phyloP scores from a whole-genome alignment of 306 rosid species.

The Vigna mungo region DNA sequence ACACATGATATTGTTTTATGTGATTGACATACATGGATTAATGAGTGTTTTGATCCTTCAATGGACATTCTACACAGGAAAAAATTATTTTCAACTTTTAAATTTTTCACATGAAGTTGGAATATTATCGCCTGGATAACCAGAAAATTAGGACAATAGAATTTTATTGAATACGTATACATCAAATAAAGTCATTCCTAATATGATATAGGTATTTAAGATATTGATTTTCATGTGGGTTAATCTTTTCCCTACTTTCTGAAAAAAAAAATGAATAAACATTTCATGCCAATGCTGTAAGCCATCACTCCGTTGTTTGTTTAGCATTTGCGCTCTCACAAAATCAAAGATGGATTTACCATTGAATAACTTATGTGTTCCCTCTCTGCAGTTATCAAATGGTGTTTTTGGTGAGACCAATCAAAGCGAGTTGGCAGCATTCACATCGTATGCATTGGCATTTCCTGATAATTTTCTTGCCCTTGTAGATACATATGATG shows the following conservation, averaged over 20 bases:
- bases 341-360: slow-evolving; percentile 36
- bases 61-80: neutral
- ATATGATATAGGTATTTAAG: slow-evolving; percentile 18
- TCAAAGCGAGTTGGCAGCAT: slow-evolving; percentile 97
- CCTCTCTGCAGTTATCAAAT: slow-evolving; percentile 73
- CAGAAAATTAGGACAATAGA: neutral
- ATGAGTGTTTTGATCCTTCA: slow-evolving; percentile 24
- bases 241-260: neutral
- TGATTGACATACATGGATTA: slow-evolving; percentile 21
- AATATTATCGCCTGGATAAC: neutral
- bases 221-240: neutral
- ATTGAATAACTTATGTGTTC: slow-evolving; percentile 17
- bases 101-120: slow-evolving; percentile 8
- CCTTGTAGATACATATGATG: slow-evolving; percentile 99
- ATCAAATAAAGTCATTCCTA: neutral
- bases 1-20: neutral
- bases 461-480: slow-evolving; percentile 90
- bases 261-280: neutral
- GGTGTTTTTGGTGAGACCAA: slow-evolving; percentile 90
- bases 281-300: slow-evolving; percentile 33
- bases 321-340: slow-evolving; percentile 9
- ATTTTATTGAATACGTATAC: neutral
- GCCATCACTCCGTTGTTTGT: slow-evolving; percentile 31
- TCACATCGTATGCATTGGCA: slow-evolving; percentile 94
- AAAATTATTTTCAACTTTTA: neutral